phyloP scores from a whole-genome alignment of 495 filamentous ascomycete species.

The Talaromyces wortmannii region DNA sequence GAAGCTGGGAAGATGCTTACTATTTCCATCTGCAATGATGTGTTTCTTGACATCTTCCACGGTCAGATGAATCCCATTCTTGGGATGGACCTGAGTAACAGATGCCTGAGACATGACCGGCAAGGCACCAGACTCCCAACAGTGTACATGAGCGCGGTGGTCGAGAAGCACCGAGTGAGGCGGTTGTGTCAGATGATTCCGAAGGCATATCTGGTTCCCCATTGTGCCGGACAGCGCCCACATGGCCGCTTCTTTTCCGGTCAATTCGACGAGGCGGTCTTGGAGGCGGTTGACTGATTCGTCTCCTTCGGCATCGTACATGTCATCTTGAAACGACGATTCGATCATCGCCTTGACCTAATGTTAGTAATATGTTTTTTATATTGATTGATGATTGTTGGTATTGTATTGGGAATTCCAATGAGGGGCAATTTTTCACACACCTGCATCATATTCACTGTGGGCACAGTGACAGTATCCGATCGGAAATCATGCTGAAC shows the following conservation, averaged over 20 bases:
- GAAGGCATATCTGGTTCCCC: conserved; percentile 69
- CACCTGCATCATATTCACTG: conserved; percentile 39
- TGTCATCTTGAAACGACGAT: conserved; percentile 59
- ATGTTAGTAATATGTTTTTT: conserved; percentile 14
- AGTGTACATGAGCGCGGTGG: conserved; percentile 54
- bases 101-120: conserved; percentile 51
- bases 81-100: conserved; percentile 46
- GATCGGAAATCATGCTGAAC: conserved; percentile 13
- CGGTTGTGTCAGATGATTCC: conserved; percentile 59
- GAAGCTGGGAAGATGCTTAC: background rate
- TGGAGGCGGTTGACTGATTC: conserved; percentile 61
- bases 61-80: conserved; percentile 58
- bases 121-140: conserved; percentile 64
- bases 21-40: conserved; percentile 40
- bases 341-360: conserved; percentile 36
- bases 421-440: background rate
- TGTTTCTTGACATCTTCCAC: conserved; percentile 56
- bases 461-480: conserved; percentile 74
- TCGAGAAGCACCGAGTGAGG: conserved; percentile 67
- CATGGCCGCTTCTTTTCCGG: conserved; percentile 59
- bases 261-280: conserved; percentile 51
- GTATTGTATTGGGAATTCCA: background rate
- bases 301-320: conserved; percentile 56
- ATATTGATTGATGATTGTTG: background rate
- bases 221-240: conserved; percentile 77